Percentiles rank a stretch among this genome's conserved stretches.
phyloP scores from a whole-genome alignment of 176 grass and related monocot genomes.

The Oryza officinalis region DNA sequence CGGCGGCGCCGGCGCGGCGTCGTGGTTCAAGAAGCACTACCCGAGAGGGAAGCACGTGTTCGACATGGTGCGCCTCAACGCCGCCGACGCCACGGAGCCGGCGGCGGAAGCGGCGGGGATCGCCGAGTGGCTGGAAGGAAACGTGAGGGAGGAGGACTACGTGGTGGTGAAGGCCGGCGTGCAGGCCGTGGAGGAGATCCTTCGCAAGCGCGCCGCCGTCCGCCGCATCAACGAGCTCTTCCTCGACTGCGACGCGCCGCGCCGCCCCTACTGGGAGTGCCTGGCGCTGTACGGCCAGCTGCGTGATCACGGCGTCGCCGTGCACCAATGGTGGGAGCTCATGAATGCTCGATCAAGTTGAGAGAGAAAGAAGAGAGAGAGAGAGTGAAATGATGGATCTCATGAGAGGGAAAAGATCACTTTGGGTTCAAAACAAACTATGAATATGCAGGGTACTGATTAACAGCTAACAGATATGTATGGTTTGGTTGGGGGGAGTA shows the following conservation, averaged over 20 bases:
- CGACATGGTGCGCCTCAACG: slow-evolving; percentile 49
- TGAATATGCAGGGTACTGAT: neutral
- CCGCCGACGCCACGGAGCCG: neutral
- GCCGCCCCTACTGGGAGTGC: slow-evolving; percentile 65
- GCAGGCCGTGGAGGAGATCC: slow-evolving; percentile 48
- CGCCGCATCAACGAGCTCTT: slow-evolving; percentile 55
- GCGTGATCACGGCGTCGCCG: slow-evolving; percentile 55
- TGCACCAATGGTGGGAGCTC: slow-evolving; percentile 66
- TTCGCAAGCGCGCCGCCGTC: slow-evolving; percentile 34
- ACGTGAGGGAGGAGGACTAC: slow-evolving; percentile 63
- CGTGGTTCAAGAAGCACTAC: slow-evolving; percentile 62
- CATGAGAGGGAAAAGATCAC: neutral
- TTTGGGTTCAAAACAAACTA: slow-evolving; percentile 4
- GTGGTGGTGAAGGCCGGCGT: slow-evolving; percentile 63
- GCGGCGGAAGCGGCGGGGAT: slow-evolving; percentile 13
- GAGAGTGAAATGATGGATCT: neutral
- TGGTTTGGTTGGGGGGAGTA: too few relatives aligned
- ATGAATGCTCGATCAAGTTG: neutral
- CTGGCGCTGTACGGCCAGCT: slow-evolving; percentile 56
- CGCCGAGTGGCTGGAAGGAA: slow-evolving; percentile 55
- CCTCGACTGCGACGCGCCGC: slow-evolving; percentile 51
- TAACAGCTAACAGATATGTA: neutral
- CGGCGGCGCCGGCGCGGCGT: neutral
- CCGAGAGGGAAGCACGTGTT: slow-evolving; percentile 49
- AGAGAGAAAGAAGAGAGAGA: neutral